phyloP scores from a whole-genome alignment of 805 yeast genomes.

The Kluyveromyces dobzhanskii region DNA sequence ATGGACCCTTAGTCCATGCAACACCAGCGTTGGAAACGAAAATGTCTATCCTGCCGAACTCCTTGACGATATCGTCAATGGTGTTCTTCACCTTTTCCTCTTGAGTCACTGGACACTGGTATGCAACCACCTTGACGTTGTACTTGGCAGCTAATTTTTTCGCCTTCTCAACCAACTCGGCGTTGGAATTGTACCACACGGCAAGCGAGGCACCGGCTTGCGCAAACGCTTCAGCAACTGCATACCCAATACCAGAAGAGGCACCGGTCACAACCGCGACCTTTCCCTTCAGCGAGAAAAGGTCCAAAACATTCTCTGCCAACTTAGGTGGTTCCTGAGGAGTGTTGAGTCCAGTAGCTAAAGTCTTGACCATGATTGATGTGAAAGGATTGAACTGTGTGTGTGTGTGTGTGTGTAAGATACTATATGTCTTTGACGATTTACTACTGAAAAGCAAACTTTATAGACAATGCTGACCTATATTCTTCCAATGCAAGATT shows the following conservation, averaged over 20 bases:
- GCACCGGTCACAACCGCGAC: conserved; percentile 83
- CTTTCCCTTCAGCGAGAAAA: conserved; percentile 74
- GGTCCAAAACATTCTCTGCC: conserved; percentile 47
- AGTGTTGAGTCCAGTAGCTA: conserved; percentile 18
- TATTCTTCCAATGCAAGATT: too few relatives aligned
- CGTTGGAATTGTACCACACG: conserved; percentile 54
- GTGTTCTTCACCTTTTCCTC: conserved; percentile 19
- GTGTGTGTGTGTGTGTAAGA: too few relatives aligned
- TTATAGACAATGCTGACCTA: too few relatives aligned
- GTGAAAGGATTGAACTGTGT: too few relatives aligned
- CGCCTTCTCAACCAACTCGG: conserved; percentile 30
- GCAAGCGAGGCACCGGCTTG: conserved; percentile 86
- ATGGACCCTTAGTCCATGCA: conserved; percentile 64
- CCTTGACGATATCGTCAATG: conserved; percentile 38
- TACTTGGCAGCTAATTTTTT: conserved; percentile 38
- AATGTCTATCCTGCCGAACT: conserved; percentile 74
- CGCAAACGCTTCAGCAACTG: conserved; percentile 74
- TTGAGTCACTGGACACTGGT: conserved; percentile 25
- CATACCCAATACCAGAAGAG: conserved; percentile 73
- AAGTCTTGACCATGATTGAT: conserved; percentile 10
- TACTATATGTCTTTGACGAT: too few relatives aligned
- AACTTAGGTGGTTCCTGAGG: conserved; percentile 49
- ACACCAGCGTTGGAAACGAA: conserved; percentile 89
- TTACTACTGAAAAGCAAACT: too few relatives aligned
- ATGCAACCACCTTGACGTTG: conserved; percentile 54